phyloP scores from a whole-genome alignment of 805 yeast species.

The Suhomyces sp. region DNA sequence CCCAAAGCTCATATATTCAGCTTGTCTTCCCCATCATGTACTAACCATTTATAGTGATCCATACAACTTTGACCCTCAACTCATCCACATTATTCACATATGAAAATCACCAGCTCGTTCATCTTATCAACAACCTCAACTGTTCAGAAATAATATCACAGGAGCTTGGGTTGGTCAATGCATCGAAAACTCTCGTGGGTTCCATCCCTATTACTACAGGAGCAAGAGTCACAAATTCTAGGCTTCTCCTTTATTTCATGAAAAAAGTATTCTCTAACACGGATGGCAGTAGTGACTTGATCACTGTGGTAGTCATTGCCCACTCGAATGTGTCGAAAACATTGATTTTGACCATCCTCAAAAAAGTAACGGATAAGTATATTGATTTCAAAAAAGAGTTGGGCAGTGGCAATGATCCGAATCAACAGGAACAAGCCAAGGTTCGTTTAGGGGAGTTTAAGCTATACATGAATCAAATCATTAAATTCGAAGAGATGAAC shows the following conservation, averaged over 20 bases:
- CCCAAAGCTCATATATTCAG: background rate
- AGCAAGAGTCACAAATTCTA: slow-evolving; percentile 25
- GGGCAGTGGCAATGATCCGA: slow-evolving; percentile 12
- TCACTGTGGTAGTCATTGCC: slow-evolving; percentile 51
- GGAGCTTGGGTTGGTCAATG: slow-evolving; percentile 54
- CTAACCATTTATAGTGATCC: slow-evolving; percentile 36
- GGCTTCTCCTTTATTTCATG: slow-evolving; percentile 46
- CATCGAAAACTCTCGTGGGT: slow-evolving; percentile 44
- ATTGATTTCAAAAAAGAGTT: slow-evolving; percentile 37
- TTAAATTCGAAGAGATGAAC: slow-evolving; percentile 51
- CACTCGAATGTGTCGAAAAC: slow-evolving; percentile 45
- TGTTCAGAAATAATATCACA: slow-evolving; percentile 54
- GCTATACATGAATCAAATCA: slow-evolving; percentile 54
- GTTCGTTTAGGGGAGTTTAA: slow-evolving; percentile 50
- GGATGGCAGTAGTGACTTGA: slow-evolving; percentile 48
- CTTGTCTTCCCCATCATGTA: background rate
- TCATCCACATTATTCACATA: slow-evolving; percentile 61
- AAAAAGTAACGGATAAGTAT: slow-evolving; percentile 52
- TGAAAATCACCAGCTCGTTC: slow-evolving; percentile 47
- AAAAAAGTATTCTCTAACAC: slow-evolving; percentile 41
- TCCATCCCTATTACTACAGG: slow-evolving; percentile 31
- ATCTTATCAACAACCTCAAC: slow-evolving; percentile 44
- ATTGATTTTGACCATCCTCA: slow-evolving; percentile 47
- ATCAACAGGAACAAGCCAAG: slow-evolving; percentile 7
- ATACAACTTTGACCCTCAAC: slow-evolving; percentile 50